Base-by-base conservation (phyloP, 305 asterid genomes). In the Fraxinus dipetala region DNA sequence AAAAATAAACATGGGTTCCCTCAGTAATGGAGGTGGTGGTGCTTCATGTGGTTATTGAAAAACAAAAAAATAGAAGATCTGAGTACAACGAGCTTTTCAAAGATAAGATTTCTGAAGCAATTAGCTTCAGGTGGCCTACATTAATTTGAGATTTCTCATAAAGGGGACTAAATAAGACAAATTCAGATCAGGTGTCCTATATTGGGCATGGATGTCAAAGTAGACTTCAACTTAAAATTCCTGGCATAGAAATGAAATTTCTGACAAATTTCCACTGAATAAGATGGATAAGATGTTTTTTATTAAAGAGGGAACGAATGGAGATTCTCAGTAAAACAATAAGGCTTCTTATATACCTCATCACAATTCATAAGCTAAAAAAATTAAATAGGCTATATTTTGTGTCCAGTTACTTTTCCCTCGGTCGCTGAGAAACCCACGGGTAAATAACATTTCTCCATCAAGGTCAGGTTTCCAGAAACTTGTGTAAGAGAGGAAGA, bases 291-390 rank as follows among this genome's bases (percentile, higher is more conserved):
- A 6, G 31, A 28, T 28, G 22, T 43, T 76, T 75, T 26, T 35
- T 63, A 31, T 81, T 80, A 76, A 24, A 72, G 59, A 35, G 24
- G 38, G 82, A 72, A 35, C 6, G 65, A 79, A 83, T 35, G 38
- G 80, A 72, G 77, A 78, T 51, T 36, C 79, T 77, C 73, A 78
- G 81, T 76, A 80, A 80, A 54, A 34, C 84, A 51, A 43, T 22
- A 81, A 38, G 81, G 81, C 83, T 82, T 83, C 87, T 79, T n/a
- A 16, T 65, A 75, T 76, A 86, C 86, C 87, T 84, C 87, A 43
- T 83, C 74, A 82, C 32, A 77, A 84, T 80, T 67, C 78, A 85
- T 83, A 85, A 76, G 82, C 85, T 85, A 84, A 82, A 84, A 87
- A 28, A 31, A 14, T 32, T 61, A 22, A 14, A 22, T 38, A 43